Evolutionary conservation across 192 early-diverging fungal species (phyloP).

Genomic region (Gigaspora rosea): DNA sequence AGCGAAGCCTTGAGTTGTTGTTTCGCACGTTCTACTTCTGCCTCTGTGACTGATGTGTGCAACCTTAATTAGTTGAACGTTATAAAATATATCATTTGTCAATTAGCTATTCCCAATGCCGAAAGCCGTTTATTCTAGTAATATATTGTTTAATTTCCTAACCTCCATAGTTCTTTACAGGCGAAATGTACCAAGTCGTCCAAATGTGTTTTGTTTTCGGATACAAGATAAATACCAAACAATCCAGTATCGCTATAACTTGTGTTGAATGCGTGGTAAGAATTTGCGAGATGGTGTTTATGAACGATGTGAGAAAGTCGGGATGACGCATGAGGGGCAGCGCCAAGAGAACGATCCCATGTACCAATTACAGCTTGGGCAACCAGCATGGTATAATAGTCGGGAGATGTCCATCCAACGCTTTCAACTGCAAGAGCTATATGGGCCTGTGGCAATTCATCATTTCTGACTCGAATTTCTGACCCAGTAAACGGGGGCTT

Average conservation of each 20-base stretch:
- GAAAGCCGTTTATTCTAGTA: neutral
- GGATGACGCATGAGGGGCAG: conserved; percentile 83
- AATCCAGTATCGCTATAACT: conserved; percentile 97
- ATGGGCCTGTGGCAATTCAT: conserved; percentile 88
- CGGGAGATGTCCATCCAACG: conserved; percentile 90
- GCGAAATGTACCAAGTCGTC: conserved; percentile 89
- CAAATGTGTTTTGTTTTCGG: conserved; percentile 77
- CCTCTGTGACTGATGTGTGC: conserved; percentile 78
- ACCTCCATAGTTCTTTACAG: conserved; percentile 78
- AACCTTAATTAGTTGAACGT: conserved; percentile 55
- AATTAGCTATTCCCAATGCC: too few species aligned
- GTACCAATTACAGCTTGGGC: conserved; percentile 94
- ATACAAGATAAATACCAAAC: conserved; percentile 93
- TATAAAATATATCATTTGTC: too few species aligned
- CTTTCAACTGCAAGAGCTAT: conserved; percentile 98
- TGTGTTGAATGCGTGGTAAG: conserved; percentile 99
- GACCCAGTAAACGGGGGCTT: conserved; percentile 87
- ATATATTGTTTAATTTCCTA: neutral
- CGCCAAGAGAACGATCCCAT: conserved; percentile 95
- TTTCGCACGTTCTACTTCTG: conserved; percentile 96
- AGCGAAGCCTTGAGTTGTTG: conserved; percentile 97
- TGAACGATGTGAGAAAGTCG: conserved; percentile 81
- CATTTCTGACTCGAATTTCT: conserved; percentile 86
- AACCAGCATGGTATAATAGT: conserved; percentile 95
- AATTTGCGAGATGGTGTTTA: conserved; percentile 90